Base-by-base conservation (phyloP, 352 stramenopile species). In the Phytopythium kandeliae region DNA sequence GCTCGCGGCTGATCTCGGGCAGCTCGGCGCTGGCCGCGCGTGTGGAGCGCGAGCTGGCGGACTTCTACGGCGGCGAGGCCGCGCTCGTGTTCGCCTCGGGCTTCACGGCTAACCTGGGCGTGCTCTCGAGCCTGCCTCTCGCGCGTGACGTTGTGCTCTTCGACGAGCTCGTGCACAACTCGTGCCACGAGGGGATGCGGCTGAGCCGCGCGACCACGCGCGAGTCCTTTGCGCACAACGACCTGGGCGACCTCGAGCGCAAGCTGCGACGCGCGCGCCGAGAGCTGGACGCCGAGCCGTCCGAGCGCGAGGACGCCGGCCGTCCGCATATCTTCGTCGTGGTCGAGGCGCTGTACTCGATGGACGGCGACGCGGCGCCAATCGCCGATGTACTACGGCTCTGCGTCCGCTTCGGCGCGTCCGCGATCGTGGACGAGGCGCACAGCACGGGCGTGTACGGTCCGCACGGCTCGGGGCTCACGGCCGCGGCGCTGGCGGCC, bases 311-410 rank as follows among this genome's bases (percentile, higher is more conserved):
- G n/a, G 63, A 62, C 8, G 50, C 62, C 22, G 87, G 78, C 50
- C 76, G 9, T 3, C 7, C 38, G 38, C 38, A 44, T 21, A n/a
- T 98, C 34, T 86, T 98, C 44, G 85, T 99, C 25, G 87, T 97
- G n/a, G 90, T 99, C 21, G 97, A 99, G 74, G 97, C 89, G 51
- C 77, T 99, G 2, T 99, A 99, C 63, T 98, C 89, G 30, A 99
- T 99, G 97, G 96, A 99, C 76, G 97, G 97, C 15, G 95, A 98
- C 66, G 68, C 97, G 22, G 94, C 93, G 42, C 92, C 95, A 15
- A 71, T 99, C 26, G 43, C 63, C 19, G 72, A 88, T 9, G 88
- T 99, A 55, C 66, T 74, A 1, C 66, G 79, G 36, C 60, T 97
- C 17, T 97, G 84, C 58, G 67, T 82, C 12, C 57, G 73, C 7